Evolutionary conservation across 306 rosid species (phyloP).

Genomic region (Fagus crenata): DNA sequence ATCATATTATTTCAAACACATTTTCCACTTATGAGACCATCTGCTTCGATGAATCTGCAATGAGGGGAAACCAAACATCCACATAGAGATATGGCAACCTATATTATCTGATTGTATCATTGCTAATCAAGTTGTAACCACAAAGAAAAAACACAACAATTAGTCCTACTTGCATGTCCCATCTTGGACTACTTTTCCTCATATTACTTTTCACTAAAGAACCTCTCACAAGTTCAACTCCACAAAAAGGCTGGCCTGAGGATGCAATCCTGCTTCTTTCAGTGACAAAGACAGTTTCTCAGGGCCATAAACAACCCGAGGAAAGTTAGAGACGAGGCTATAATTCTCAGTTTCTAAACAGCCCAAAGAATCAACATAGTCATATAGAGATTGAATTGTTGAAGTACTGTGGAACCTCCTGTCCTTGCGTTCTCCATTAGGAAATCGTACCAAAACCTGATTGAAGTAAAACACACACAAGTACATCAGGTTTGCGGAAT

Average conservation of each 20-base stretch:
- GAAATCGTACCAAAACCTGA: conserved; percentile 96
- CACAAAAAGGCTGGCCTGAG: conserved; percentile 70
- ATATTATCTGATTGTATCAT: conserved; percentile 17
- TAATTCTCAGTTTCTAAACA: conserved; percentile 62
- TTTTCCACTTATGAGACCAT: neutral
- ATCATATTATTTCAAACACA: neutral
- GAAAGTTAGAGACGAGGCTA: conserved; percentile 88
- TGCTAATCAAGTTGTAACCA: conserved; percentile 16
- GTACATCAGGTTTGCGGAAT: conserved; percentile 7
- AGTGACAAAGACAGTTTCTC: conserved; percentile 63
- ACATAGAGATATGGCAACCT: conserved; percentile 9
- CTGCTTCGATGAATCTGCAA: neutral
- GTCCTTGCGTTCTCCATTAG: conserved; percentile 86
- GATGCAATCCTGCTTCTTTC: conserved; percentile 96
- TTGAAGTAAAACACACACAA: conserved; percentile 1
- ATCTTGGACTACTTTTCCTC: conserved; percentile 3
- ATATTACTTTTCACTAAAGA: neutral
- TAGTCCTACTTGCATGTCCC: conserved; percentile 20
- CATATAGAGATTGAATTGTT: conserved; percentile 71
- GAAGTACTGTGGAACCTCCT: conserved; percentile 77
- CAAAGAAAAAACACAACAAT: neutral
- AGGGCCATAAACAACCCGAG: conserved; percentile 71
- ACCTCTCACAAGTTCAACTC: conserved; percentile 40
- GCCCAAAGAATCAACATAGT: conserved; percentile 88
- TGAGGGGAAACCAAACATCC: neutral